Evolutionary conservation across 495 filamentous ascomycete species (phyloP).

Genomic region (Recurvomyces mirabilis): DNA sequence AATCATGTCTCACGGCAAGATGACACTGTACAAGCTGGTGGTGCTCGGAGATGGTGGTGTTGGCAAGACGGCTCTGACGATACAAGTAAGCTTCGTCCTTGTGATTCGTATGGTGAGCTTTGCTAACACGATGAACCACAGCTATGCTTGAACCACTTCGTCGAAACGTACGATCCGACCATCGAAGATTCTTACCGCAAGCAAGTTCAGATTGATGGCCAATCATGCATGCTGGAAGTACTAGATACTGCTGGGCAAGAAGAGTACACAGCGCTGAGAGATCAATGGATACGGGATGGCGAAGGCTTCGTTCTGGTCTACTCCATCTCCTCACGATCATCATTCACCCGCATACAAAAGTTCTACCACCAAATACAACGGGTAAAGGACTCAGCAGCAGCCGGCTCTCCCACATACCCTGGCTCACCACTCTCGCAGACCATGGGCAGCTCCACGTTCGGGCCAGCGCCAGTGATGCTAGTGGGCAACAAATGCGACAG

Average conservation of each 20-base stretch:
- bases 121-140: constrained; percentile 24
- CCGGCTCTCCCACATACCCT: constrained; percentile 54
- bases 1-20: constrained; percentile 58
- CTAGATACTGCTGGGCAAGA: constrained; percentile 98
- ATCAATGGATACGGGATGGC: constrained; percentile 97
- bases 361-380: constrained; percentile 96
- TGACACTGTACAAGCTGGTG: constrained; percentile 98
- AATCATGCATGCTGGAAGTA: constrained; percentile 97
- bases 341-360: constrained; percentile 84
- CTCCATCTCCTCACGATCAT: constrained; percentile 91
- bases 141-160: constrained; percentile 69
- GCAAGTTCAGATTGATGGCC: constrained; percentile 93
- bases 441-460: constrained; percentile 43
- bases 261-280: constrained; percentile 91
- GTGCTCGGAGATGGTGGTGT: constrained; percentile 90
- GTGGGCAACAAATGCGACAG: constrained; percentile 98
- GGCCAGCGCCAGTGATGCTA: constrained; percentile 87
- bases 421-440: constrained; percentile 52
- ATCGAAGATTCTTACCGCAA: constrained; percentile 97
- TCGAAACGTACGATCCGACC: constrained; percentile 89
- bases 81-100: constrained; percentile 64
- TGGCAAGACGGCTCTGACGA: constrained; percentile 94
- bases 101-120: constrained; percentile 2
- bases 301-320: constrained; percentile 97
- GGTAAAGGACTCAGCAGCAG: constrained; percentile 85